Base-by-base conservation (phyloP, 2,329 filamentous ascomycete genomes). In the Tolypocladium amazonense region DNA sequence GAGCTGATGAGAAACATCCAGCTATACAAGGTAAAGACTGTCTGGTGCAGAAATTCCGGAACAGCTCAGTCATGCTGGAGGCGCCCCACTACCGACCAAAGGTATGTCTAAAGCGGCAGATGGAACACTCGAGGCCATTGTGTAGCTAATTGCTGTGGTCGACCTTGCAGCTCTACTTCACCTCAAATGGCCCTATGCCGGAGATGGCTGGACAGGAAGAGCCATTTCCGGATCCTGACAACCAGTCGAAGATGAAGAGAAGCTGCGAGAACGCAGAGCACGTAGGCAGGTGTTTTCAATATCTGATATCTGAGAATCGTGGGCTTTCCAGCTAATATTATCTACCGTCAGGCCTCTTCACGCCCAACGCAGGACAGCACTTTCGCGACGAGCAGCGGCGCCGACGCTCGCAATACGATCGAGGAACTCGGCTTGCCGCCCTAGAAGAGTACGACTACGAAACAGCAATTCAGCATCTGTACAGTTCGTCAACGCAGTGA, bases 51-150 rank as follows among this genome's bases (percentile, higher is more conserved):
- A 97, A 97, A 71, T 99, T 99, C 70, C 87, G 94, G 41, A 99
- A 99, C 76, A 96, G 91, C 45, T 93, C 91, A 0, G 92, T 99
- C 37, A 97, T 97, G 91, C 79, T 93, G 0, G 92, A 97, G 74
- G 83, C 86, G 14, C 79, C 85, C 0, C 86, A 88, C 58, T 96
- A 91, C 68, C 87, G 91, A 0, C 94, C 94, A 0, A 95, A 95
- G 80, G 88, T 92, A 72, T 65, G 70, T 61, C 33, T 4, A 18
- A n/a, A 1, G 20, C 14, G 30, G 20, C 6, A 4, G 11, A 35
- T 11, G 30, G 4, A 35, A 54, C 20, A 12, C 20, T 33, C n/a
- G 20, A n/a, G 37, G 20, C 12, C 30, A 15, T 33, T 54, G 30
- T 37, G 30, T 35, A 54, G 30, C 50, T 54, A 54, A 54, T 54